Percentiles rank a stretch among this genome's conserved stretches.
Conservation (phyloP, 306 rosid species). For the Albizia julibrissin region DNA sequence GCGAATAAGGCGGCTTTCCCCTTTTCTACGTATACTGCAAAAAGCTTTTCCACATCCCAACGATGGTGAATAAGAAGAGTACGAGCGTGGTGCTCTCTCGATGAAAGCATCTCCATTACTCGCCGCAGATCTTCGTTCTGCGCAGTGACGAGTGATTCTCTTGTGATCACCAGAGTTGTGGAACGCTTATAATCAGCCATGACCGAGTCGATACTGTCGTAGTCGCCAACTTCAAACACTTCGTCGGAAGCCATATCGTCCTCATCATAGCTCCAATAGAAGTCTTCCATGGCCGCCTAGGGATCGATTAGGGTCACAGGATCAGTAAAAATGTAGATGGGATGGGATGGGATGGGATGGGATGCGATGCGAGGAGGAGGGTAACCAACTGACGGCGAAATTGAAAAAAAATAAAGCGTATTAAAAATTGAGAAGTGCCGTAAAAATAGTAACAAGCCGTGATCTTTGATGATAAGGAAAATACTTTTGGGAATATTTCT, state of each 20-base stretch:
- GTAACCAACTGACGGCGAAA: too few species aligned
- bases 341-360: too few species aligned
- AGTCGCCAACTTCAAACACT: neutral
- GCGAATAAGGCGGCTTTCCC: conserved; percentile 47
- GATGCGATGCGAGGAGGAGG: too few species aligned
- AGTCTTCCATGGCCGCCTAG: neutral
- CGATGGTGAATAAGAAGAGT: conserved; percentile 62
- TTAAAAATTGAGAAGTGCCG: too few species aligned
- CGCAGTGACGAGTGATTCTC: conserved; percentile 62
- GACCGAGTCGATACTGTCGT: neutral
- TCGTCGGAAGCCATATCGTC: neutral
- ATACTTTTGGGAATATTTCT: too few species aligned
- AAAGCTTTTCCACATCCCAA: conserved; percentile 64
- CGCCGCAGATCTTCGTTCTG: conserved; percentile 61
- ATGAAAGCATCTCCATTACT: conserved; percentile 64
- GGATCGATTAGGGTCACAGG: too few species aligned
- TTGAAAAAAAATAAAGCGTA: too few species aligned
- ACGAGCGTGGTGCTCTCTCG: conserved; percentile 63
- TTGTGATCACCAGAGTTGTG: conserved; percentile 52
- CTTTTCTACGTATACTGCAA: conserved; percentile 56
- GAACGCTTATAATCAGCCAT: neutral
- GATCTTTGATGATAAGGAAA: too few species aligned
- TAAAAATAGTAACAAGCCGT: too few species aligned
- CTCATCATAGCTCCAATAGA: neutral
- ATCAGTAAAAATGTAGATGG: too few species aligned